These are phyloP conservation scores for Aspergillus fumigatiaffinis DNA, from an alignment of 2,329 filamentous ascomycete species.

Conservation along the genomic window DNA sequence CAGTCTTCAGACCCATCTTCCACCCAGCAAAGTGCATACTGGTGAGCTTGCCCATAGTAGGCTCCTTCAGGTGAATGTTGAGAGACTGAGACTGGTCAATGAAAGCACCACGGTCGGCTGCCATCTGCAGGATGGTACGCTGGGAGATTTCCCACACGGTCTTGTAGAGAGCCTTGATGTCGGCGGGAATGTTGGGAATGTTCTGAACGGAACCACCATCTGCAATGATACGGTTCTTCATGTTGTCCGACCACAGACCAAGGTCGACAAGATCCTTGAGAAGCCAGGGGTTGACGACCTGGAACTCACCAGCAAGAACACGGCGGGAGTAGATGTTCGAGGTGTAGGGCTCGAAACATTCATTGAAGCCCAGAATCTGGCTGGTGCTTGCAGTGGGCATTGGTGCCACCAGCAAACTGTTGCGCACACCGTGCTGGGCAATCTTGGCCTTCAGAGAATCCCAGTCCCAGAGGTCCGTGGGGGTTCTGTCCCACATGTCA, in stretches of 20 bases:
- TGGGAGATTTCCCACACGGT: conserved; percentile 99
- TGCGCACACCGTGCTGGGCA: conserved; percentile 87
- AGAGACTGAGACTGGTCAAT: conserved; percentile 99
- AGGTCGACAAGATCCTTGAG: conserved; percentile 97
- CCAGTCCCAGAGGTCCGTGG: conserved; percentile 97
- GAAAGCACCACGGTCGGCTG: conserved; percentile 94
- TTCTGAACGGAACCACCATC: conserved; percentile 95
- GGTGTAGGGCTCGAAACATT: conserved; percentile 99
- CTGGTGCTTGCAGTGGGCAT: conserved; percentile 98
- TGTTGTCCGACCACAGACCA: conserved; percentile 97
- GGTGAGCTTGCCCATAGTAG: conserved; percentile 99
- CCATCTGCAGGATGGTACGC: conserved; percentile 93
- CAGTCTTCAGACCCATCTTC: conserved; percentile 99
- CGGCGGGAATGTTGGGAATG: conserved; percentile 91
- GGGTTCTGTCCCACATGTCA: conserved; percentile 96
- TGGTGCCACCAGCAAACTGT: conserved; percentile 89
- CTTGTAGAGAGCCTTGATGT: conserved; percentile 98
- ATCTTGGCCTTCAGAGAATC: conserved; percentile 81
- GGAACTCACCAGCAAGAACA: conserved; percentile 97
- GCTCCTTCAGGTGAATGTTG: conserved; percentile 99
- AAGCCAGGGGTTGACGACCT: conserved; percentile 98
- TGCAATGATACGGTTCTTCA: conserved; percentile 99
- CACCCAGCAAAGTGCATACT: conserved; percentile 99
- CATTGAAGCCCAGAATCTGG: conserved; percentile 97
- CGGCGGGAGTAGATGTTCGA: conserved; percentile 99